Percentiles rank a stretch among this genome's conserved stretches.
Conservation (phyloP, 192 early-diverging fungal species). For the Glomus cerebriforme region DNA sequence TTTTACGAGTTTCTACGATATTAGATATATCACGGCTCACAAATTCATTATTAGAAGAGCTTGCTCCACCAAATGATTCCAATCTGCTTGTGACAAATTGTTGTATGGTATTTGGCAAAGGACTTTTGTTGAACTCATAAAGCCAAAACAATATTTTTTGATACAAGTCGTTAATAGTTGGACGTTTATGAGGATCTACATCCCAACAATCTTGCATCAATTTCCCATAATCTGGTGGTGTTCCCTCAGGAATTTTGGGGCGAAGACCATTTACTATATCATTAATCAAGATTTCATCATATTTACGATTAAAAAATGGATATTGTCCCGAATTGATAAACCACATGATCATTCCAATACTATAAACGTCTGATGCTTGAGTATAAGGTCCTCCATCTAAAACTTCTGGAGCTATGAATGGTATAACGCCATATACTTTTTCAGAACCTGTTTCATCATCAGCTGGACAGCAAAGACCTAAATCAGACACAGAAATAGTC, state of each 20-base stretch:
- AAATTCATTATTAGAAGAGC: too few species aligned
- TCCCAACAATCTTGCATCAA: constrained; percentile 46
- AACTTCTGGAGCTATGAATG: background rate
- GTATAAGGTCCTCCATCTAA: background rate
- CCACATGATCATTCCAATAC: background rate
- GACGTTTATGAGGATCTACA: constrained; percentile 35
- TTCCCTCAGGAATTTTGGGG: constrained; percentile 26
- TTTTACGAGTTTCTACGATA: too few species aligned
- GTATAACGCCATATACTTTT: background rate
- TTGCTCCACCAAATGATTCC: too few species aligned
- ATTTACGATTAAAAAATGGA: constrained; percentile 34
- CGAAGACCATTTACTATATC: background rate
- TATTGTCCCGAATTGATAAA: constrained; percentile 32
- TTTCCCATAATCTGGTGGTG: constrained; percentile 38
- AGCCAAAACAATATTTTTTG: too few species aligned
- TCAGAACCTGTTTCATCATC: background rate
- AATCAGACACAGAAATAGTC: background rate
- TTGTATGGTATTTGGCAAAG: background rate
- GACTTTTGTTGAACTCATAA: background rate
- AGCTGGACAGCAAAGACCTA: background rate
- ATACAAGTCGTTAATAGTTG: too few species aligned
- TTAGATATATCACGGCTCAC: too few species aligned
- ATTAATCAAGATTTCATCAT: constrained; percentile 31
- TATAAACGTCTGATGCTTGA: constrained; percentile 3
- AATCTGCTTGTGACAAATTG: too few species aligned